Evolutionary conservation across 2,329 filamentous ascomycete genomes (phyloP).

Genomic region (Colletotrichum theobromicola): DNA sequence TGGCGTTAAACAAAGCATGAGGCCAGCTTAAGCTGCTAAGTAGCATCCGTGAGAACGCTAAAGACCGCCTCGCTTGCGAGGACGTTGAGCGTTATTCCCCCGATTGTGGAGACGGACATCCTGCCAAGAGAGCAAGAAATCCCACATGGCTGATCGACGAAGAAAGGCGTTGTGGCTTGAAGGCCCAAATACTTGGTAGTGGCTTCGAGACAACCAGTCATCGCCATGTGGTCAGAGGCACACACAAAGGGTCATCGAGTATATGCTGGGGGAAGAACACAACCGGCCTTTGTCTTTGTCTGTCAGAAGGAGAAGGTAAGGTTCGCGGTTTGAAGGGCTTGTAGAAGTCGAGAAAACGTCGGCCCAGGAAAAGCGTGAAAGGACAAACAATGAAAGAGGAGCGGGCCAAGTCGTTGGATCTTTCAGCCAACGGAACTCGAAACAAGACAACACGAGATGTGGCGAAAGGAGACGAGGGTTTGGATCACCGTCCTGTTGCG

Average conservation of each 20-base stretch:
- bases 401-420: neutral
- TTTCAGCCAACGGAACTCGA: neutral
- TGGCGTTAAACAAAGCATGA: constrained; percentile 1
- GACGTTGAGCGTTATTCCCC: neutral
- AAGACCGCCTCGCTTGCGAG: neutral
- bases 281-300: neutral
- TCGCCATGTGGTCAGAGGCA: neutral
- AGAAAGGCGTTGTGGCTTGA: neutral
- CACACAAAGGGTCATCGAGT: neutral
- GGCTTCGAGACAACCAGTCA: neutral
- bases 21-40: neutral
- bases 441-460: neutral
- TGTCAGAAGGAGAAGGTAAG: neutral
- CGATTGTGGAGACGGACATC: neutral
- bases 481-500: neutral
- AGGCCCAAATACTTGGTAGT: neutral
- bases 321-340: neutral
- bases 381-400: neutral
- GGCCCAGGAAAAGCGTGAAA: neutral
- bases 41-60: neutral
- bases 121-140: neutral
- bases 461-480: neutral
- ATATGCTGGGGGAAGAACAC: neutral
- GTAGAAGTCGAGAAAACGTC: neutral
- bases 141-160: neutral